phyloP scores from a whole-genome alignment of 225 moss, liverwort and hornwort species.

The Anthoceros angustus region DNA sequence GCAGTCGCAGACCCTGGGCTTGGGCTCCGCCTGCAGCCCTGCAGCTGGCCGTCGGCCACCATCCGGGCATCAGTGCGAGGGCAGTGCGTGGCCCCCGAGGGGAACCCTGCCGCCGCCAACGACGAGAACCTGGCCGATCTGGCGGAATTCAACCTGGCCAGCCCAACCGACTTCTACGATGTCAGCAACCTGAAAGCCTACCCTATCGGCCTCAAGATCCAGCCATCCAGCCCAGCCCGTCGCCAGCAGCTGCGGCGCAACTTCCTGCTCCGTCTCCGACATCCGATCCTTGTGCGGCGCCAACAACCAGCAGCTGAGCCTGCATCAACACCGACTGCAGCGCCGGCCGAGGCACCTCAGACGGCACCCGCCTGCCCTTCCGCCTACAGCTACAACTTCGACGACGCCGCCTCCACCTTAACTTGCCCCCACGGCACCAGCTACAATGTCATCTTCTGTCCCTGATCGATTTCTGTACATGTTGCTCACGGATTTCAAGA shows the following conservation, averaged over 20 bases:
- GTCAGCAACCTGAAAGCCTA: not conserved
- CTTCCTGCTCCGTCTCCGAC: not conserved
- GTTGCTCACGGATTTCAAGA: too few species aligned
- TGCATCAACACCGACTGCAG: conserved; percentile 7
- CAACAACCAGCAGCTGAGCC: not conserved
- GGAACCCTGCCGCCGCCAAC: too few species aligned
- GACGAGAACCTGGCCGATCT: not conserved
- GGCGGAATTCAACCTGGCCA: not conserved
- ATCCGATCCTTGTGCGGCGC: not conserved
- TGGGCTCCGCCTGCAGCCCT: not conserved
- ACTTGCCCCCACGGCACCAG: not conserved
- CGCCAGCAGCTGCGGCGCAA: not conserved
- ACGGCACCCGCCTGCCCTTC: conserved; percentile 4
- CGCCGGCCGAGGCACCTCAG: not conserved
- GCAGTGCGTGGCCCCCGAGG: not conserved
- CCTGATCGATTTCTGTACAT: too few species aligned
- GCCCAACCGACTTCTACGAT: not conserved
- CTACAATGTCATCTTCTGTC: conserved; percentile 7
- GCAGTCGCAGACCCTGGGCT: conserved; percentile 1
- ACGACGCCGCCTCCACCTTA: conserved; percentile 6
- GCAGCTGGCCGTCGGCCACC: not conserved
- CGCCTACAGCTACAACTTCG: conserved; percentile 10
- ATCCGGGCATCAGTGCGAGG: conserved; percentile 2
- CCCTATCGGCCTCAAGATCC: not conserved
- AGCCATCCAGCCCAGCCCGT: too few species aligned